phyloP scores from a whole-genome alignment of 345 rosid genomes.

The Hypericum androsaemum region DNA sequence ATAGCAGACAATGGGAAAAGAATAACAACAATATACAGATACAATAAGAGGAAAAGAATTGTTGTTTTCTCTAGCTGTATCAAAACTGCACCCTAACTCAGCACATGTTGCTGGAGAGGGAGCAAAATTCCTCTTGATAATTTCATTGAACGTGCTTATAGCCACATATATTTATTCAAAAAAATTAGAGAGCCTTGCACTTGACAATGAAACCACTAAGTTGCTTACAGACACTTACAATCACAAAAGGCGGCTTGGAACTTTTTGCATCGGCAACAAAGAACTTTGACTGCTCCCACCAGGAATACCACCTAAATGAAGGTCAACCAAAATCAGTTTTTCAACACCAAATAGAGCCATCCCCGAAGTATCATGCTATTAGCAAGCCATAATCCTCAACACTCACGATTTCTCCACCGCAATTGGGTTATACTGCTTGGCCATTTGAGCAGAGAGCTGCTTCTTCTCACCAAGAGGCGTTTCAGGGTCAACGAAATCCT shows the following conservation, averaged over 20 bases:
- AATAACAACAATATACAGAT: too few species aligned
- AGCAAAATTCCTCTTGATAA: too few species aligned
- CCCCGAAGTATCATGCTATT: neutral
- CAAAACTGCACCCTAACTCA: too few species aligned
- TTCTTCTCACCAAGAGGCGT: slow-evolving; percentile 73
- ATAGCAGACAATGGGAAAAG: too few species aligned
- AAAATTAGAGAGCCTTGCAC: too few species aligned
- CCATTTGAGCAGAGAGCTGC: slow-evolving; percentile 67
- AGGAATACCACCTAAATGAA: slow-evolving; percentile 66
- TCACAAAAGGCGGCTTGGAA: slow-evolving; percentile 61
- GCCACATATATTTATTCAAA: too few species aligned
- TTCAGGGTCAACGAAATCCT: slow-evolving; percentile 69
- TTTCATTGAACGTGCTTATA: too few species aligned
- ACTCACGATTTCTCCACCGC: slow-evolving; percentile 71
- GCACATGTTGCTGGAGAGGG: too few species aligned
- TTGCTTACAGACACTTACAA: slow-evolving; percentile 40
- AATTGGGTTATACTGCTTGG: slow-evolving; percentile 73
- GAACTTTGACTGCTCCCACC: slow-evolving; percentile 81
- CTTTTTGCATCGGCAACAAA: slow-evolving; percentile 69
- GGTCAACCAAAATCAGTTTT: neutral
- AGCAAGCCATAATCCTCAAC: neutral
- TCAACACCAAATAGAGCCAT: neutral
- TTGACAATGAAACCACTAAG: too few species aligned
- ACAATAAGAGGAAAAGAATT: too few species aligned
- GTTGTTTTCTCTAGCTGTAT: too few species aligned